Conservation (phyloP, 305 asterid species). For the Salvia sclarea region DNA sequence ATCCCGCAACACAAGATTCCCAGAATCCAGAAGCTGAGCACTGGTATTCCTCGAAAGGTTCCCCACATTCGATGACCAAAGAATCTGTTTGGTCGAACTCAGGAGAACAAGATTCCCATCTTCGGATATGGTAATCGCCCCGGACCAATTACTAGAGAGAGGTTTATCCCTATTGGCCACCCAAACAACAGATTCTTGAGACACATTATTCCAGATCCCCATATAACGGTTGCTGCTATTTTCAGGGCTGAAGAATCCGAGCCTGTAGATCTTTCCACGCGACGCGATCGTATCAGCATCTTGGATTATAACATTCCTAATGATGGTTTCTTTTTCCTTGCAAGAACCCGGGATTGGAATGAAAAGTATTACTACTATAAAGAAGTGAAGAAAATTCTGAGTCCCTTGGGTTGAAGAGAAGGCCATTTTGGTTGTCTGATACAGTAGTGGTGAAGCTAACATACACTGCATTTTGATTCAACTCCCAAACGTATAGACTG, state of each 20-base stretch:
- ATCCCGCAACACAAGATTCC: conserved; percentile 40
- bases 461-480: neutral
- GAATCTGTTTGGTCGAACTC: conserved; percentile 24
- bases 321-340: conserved; percentile 28
- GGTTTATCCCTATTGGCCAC: conserved; percentile 49
- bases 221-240: conserved; percentile 32
- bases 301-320: neutral
- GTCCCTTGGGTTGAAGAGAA: neutral
- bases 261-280: conserved; percentile 24
- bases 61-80: conserved; percentile 50
- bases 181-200: conserved; percentile 38
- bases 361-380: neutral
- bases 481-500: neutral
- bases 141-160: conserved; percentile 32
- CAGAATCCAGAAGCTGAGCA: conserved; percentile 39
- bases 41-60: conserved; percentile 31
- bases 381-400: no score
- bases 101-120: conserved; percentile 51
- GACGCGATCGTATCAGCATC: conserved; percentile 34
- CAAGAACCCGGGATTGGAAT: neutral
- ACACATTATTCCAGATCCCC: conserved; percentile 38
- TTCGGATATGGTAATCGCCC: conserved; percentile 38
- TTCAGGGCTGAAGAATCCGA: conserved; percentile 42
- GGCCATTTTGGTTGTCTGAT: neutral
- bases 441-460: no score